Evolutionary conservation across 495 filamentous ascomycete species (phyloP).

Genomic region (Collariella sp.): DNA sequence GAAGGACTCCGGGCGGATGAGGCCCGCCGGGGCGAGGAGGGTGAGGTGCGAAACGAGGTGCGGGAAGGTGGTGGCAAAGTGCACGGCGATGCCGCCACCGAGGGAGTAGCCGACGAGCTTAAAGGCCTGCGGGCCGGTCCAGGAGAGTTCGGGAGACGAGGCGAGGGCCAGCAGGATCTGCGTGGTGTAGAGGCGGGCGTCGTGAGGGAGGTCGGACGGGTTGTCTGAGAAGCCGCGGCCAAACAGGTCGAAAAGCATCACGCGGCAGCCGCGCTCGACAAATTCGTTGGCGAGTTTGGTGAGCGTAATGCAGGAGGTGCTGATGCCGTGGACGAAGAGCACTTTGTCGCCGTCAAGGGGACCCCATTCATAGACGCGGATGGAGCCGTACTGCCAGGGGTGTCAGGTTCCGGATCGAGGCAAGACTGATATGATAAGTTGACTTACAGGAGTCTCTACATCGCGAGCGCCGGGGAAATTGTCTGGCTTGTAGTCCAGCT

Average conservation of each 20-base stretch:
- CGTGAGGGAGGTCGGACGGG: slow-evolving; percentile 59
- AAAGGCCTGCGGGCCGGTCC: slow-evolving; percentile 56
- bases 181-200: slow-evolving; percentile 62
- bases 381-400: slow-evolving; percentile 59
- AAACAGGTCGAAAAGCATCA: slow-evolving; percentile 76
- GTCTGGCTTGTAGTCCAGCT: slow-evolving; percentile 32
- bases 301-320: slow-evolving; percentile 69
- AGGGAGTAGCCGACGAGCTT: slow-evolving; percentile 75
- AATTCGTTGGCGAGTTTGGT: slow-evolving; percentile 59
- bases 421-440: background rate
- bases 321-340: slow-evolving; percentile 77
- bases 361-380: slow-evolving; percentile 84
- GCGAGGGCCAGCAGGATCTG: slow-evolving; percentile 65
- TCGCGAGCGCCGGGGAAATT: slow-evolving; percentile 38
- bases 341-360: slow-evolving; percentile 73
- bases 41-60: slow-evolving; percentile 56
- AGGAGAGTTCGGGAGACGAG: slow-evolving; percentile 55
- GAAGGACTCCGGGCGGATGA: slow-evolving; percentile 59
- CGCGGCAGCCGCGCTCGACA: slow-evolving; percentile 62
- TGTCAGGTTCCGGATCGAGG: slow-evolving; percentile 1
- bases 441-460: slow-evolving; percentile 35
- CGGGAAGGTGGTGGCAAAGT: slow-evolving; percentile 67
- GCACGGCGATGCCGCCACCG: slow-evolving; percentile 67
- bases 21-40: slow-evolving; percentile 66
- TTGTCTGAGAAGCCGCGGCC: slow-evolving; percentile 71